Base-by-base conservation (phyloP, 2,329 filamentous ascomycete genomes). In the Fusarium illudens region DNA sequence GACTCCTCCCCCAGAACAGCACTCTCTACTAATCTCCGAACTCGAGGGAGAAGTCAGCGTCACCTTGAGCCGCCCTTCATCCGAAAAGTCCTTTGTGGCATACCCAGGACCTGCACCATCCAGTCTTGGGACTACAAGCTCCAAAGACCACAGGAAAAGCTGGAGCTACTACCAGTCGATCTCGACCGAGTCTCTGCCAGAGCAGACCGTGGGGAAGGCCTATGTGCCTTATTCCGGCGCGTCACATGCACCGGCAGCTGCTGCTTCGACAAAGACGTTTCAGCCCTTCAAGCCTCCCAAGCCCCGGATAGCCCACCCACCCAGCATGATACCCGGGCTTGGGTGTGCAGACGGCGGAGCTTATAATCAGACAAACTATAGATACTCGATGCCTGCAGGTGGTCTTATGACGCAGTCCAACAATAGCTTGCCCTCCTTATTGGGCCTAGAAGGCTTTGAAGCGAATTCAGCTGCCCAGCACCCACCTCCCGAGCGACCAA, bases 221-320 rank as follows among this genome's bases (percentile, higher is more conserved):
- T 56, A 65, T 12, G 7, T 19, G 4, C 46, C 61, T 19, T 65
- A 52, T 20, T 27, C 62, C 1, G 17, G 61, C n/a, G 10, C 13
- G 4, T 15, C 49, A 11, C 44, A 51, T 15, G 34, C 15, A 20
- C 6, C 11, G 4, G n/a, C 12, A 9, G 32, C 27, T 7, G 55
- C n/a, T 6, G 33, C 7, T 12, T 48, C 49, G 9, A 15, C 19
- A 9, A 29, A 39, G n/a, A n/a, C 55, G 1, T 59, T 51, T 5
- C 55, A 60, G 3, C 36, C 62, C 4, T 51, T 60, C 30, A 46
- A 44, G 6, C 12, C 61, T n/a, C 20, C 39, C 15, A 20, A n/a
- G 39, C 20, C 39, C 13, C 13, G n/a, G 20, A 44, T 44, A 42
- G 22, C 39, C 39, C 30, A 32, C 30, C 29, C 36, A 22, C 39